These are phyloP conservation scores for Brassica cretica DNA, from an alignment of 345 rosid species.

Conservation along the genomic window DNA sequence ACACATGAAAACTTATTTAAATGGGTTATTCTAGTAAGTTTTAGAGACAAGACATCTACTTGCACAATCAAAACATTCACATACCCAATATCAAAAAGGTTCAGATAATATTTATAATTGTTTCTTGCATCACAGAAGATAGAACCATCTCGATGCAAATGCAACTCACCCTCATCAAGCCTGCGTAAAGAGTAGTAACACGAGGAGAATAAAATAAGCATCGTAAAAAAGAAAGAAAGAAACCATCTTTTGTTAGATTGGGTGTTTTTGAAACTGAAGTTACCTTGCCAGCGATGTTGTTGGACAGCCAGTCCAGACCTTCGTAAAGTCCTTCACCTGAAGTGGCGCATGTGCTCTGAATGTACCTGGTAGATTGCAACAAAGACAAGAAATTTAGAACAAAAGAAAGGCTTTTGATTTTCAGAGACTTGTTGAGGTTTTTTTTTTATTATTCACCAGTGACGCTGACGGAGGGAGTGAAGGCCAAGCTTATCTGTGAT, in stretches of 20 bases:
- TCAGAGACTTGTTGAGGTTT: background rate
- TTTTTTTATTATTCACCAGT: slow-evolving; percentile 47
- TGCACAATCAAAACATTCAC: slow-evolving; percentile 29
- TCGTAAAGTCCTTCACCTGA: slow-evolving; percentile 81
- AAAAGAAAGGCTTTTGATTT: background rate
- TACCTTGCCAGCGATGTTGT: slow-evolving; percentile 74
- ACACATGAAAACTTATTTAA: slow-evolving; percentile 25
- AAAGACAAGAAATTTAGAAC: background rate
- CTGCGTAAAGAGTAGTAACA: background rate
- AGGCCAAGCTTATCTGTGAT: slow-evolving; percentile 84
- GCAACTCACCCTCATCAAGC: slow-evolving; percentile 19
- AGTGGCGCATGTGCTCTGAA: slow-evolving; percentile 82
- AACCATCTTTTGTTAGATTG: background rate
- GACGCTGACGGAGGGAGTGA: slow-evolving; percentile 81
- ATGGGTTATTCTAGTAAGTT: slow-evolving; percentile 21
- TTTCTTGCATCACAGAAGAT: slow-evolving; percentile 18
- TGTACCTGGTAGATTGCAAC: slow-evolving; percentile 56
- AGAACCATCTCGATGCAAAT: slow-evolving; percentile 18
- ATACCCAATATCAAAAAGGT: slow-evolving; percentile 25
- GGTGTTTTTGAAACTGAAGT: slow-evolving; percentile 5
- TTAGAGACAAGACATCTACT: slow-evolving; percentile 31
- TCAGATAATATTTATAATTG: slow-evolving; percentile 20
- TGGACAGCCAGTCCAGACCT: slow-evolving; percentile 85
- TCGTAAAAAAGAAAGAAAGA: background rate
- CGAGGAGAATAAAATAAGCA: background rate